phyloP scores from a whole-genome alignment of 306 rosid genomes.

The Lathyrus tuberosus region DNA sequence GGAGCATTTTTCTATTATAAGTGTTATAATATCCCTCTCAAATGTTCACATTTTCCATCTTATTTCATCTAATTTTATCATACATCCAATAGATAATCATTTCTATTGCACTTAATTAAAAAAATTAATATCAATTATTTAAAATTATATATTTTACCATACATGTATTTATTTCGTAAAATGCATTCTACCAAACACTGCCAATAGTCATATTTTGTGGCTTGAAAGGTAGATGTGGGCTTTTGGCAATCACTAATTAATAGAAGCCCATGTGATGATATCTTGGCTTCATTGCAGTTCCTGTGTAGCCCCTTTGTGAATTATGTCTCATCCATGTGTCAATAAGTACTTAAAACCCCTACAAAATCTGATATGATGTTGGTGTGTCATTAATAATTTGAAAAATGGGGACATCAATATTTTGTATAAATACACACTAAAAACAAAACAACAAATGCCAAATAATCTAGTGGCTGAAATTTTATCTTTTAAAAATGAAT shows the following conservation, averaged over 20 bases:
- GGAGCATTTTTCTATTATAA: too few species aligned
- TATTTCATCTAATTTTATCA: too few species aligned
- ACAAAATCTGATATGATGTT: conserved; percentile 20
- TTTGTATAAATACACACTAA: background rate
- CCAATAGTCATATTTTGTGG: conserved; percentile 1
- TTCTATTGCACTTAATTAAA: too few species aligned
- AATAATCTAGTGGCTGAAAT: too few species aligned
- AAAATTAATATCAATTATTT: background rate
- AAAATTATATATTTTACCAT: background rate
- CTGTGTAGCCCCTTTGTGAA: background rate
- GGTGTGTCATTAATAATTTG: conserved; percentile 26
- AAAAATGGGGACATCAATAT: background rate
- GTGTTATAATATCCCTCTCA: too few species aligned
- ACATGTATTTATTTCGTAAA: background rate
- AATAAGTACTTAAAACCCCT: conserved; percentile 27
- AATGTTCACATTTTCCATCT: too few species aligned
- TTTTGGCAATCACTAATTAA: background rate
- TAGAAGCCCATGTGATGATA: conserved; percentile 30
- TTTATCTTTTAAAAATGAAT: too few species aligned
- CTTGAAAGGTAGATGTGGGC: conserved; percentile 24
- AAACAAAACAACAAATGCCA: too few species aligned
- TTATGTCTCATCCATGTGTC: conserved; percentile 32
- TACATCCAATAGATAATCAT: too few species aligned
- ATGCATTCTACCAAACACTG: background rate
- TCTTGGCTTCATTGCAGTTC: conserved; percentile 24